A percentile compares a stretch with the other conserved stretches of the same genome.
Conservation (phyloP, 129 eudicot genomes). For the Saussurea involucrata region DNA sequence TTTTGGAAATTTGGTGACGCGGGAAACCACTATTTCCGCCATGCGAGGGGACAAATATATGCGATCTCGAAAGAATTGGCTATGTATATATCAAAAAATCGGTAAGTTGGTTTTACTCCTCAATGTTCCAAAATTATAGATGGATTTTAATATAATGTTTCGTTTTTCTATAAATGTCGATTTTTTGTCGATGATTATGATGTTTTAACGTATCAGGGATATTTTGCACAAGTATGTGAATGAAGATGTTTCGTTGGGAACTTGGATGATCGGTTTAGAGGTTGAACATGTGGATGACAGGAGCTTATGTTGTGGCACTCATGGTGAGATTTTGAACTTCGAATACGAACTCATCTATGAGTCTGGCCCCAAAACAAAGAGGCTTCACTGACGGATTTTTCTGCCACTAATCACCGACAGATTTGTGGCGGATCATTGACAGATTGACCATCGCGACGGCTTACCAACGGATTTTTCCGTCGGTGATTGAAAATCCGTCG, state of each 20-base stretch:
- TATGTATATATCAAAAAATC: slow-evolving; percentile 29
- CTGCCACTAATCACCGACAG: too few species aligned
- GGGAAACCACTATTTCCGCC: slow-evolving; percentile 41
- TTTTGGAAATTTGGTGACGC: slow-evolving; percentile 37
- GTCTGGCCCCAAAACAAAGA: too few species aligned
- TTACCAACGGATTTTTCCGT: too few species aligned
- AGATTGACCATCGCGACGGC: too few species aligned
- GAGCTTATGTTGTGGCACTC: slow-evolving; percentile 36
- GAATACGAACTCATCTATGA: not conserved
- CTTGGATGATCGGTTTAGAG: slow-evolving; percentile 42
- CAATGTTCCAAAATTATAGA: not conserved
- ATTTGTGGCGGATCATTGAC: too few species aligned
- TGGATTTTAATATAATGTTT: not conserved
- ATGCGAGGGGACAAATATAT: slow-evolving; percentile 40
- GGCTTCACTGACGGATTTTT: too few species aligned
- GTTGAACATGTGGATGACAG: slow-evolving; percentile 39
- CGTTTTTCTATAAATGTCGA: not conserved
- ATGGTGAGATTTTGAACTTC: slow-evolving; percentile 21
- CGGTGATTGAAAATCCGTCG: too few species aligned
- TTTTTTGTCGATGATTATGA: not conserved
- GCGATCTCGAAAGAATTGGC: slow-evolving; percentile 43
- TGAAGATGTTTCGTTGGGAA: slow-evolving; percentile 40
- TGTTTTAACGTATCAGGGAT: slow-evolving; percentile 1
- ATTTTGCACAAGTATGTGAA: slow-evolving; percentile 40
- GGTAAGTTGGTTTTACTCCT: slow-evolving; percentile 22